A percentile compares a stretch with the other conserved stretches of the same genome.
These are phyloP conservation scores for Yarrowia sp. DNA, from an alignment of 805 yeast species.

Conservation along the genomic window DNA sequence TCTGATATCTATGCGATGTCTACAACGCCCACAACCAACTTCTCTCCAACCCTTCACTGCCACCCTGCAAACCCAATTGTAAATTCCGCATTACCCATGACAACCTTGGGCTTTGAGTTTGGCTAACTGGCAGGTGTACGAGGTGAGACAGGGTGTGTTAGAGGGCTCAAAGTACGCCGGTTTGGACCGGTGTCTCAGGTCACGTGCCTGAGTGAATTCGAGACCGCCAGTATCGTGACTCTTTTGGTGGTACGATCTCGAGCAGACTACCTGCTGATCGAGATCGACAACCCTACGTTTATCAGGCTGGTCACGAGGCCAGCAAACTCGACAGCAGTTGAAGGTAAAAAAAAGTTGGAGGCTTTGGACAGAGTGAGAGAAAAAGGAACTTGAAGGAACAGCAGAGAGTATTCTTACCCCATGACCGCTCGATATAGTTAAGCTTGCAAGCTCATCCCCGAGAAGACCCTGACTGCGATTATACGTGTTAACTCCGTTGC, in stretches of 20 bases:
- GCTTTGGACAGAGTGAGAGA: no score
- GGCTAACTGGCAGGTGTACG: conserved; percentile 13
- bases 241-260: neutral
- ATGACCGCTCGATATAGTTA: conserved; percentile 29
- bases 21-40: neutral
- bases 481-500: neutral
- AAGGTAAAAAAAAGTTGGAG: neutral
- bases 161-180: neutral
- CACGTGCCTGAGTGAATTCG: no score
- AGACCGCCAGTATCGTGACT: neutral
- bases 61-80: conserved; percentile 15
- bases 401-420: neutral
- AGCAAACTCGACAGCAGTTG: conserved; percentile 2
- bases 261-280: neutral
- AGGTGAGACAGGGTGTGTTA: conserved; percentile 8
- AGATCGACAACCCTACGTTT: conserved; percentile 14
- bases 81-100: conserved; percentile 31
- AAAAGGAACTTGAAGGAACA: neutral
- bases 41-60: neutral
- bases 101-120: neutral
- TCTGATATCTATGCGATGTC: neutral
- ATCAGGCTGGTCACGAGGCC: conserved; percentile 13
- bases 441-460: conserved; percentile 25
- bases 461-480: neutral
- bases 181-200: no score